Conservation (phyloP, 345 rosid species). For the Noccaea caerulescens region DNA sequence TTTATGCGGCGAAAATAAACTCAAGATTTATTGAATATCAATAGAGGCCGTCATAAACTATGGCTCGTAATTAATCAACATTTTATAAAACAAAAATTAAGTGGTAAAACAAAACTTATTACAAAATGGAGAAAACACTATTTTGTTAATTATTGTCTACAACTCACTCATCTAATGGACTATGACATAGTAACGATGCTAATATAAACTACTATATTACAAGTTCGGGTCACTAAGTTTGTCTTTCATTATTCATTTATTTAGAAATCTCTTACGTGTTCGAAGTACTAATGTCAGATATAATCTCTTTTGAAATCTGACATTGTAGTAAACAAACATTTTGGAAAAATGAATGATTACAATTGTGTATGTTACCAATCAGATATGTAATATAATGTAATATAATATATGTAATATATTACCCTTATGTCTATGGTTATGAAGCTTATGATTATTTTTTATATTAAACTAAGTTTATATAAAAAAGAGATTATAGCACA, state of each 20-base stretch:
- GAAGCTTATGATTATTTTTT: background rate
- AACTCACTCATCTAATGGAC: background rate
- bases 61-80: background rate
- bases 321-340: no score
- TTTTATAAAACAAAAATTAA: background rate
- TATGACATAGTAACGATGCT: background rate
- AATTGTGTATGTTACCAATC: background rate
- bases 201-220: background rate
- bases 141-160: background rate
- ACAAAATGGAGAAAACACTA: no score
- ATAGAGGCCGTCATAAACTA: background rate
- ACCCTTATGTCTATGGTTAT: background rate
- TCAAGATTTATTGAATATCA: background rate
- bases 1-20: conserved; percentile 42
- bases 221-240: background rate
- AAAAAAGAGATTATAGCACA: background rate
- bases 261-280: conserved; percentile 4
- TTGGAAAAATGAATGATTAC: no score
- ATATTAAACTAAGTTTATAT: background rate
- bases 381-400: background rate
- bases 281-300: background rate
- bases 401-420: background rate
- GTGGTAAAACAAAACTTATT: background rate
- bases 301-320: no score
- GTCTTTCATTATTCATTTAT: background rate